phyloP scores from a whole-genome alignment of 2,329 filamentous ascomycete species.

The Microcera coccophila region DNA sequence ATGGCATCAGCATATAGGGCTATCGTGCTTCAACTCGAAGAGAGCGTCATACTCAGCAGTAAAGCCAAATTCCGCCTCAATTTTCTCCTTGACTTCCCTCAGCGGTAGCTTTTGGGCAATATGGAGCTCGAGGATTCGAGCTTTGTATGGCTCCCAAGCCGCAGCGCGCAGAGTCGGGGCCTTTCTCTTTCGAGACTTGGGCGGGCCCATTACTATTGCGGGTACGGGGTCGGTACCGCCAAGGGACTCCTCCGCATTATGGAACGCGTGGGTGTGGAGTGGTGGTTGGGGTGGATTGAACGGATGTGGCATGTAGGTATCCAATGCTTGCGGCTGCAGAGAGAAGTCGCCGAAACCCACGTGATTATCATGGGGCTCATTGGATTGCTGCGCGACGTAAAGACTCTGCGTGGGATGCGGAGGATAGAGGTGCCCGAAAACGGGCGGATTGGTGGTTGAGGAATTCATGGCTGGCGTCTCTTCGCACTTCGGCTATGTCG shows the following conservation, averaged over 20 bases:
- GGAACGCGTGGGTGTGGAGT: not conserved
- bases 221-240: not conserved
- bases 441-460: too few relatives aligned
- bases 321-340: too few relatives aligned
- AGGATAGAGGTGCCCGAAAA: too few relatives aligned
- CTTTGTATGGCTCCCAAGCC: constrained; percentile 4
- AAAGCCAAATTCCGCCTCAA: too few relatives aligned
- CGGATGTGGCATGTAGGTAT: too few relatives aligned
- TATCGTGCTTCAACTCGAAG: not conserved
- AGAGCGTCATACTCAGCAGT: not conserved
- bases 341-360: too few relatives aligned
- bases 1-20: not conserved
- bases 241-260: too few relatives aligned
- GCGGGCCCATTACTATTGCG: constrained; percentile 2
- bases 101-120: constrained; percentile 1
- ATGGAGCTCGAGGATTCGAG: constrained; percentile 5
- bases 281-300: too few relatives aligned
- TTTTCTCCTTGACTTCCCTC: constrained; percentile 2
- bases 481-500: not conserved
- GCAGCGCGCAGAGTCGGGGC: constrained; percentile 3
- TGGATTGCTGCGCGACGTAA: too few relatives aligned
- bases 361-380: too few relatives aligned
- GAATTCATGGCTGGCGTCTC: not conserved
- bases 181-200: constrained; percentile 3
- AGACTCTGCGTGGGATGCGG: too few relatives aligned